Evolutionary conservation across 202 grass and related monocot genomes (phyloP), one percentile per base, ranked within the genome.

Genomic region (Carex arenaria): DNA sequence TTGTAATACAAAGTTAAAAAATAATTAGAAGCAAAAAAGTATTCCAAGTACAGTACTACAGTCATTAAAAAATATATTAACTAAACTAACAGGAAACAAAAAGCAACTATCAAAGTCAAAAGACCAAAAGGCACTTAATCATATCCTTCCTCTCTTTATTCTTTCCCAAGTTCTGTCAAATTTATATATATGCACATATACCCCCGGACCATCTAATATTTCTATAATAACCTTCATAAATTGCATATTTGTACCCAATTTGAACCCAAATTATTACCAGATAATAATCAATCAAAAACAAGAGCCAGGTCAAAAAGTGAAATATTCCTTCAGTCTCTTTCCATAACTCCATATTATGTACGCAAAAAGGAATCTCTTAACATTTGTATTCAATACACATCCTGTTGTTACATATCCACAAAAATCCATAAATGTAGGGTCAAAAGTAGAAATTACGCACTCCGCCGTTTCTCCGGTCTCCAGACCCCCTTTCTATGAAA

Each of bases 321-420:
- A 38, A 38, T 38, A 38, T 38, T 38, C 36, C 36, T 38, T 38
- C 36, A 38, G 36, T 38, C 36, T 36, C 34, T 5, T 34, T 38
- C 36, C 3, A 4, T 38, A 38, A 38, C 34, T 36, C 4, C 4
- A 36, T 36, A 4, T 36, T 36, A 36, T 40, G 36, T 40, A 6
- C 36, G 36, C 36, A 40, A 23, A 65, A 81, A 81, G 56, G 60
- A 63, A 81, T 51, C 73, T 59, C 73, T 59, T 34, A 78, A 38
- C 26, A 59, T 56, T 60, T 78, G 28, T 32, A 55, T 56, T 76
- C 72, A 76, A 75, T 66, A 65, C 61, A 64, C 17, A 69, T 82
- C 62, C 80, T 53, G 43, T 61, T 62, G 80, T 51, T 47, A 54
- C 79, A 82, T 67, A 82, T 82, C 80, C 80, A 82, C 60, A 82